Conservation (phyloP, 2,329 filamentous ascomycete genomes). For the Fusarium liriodendri region DNA sequence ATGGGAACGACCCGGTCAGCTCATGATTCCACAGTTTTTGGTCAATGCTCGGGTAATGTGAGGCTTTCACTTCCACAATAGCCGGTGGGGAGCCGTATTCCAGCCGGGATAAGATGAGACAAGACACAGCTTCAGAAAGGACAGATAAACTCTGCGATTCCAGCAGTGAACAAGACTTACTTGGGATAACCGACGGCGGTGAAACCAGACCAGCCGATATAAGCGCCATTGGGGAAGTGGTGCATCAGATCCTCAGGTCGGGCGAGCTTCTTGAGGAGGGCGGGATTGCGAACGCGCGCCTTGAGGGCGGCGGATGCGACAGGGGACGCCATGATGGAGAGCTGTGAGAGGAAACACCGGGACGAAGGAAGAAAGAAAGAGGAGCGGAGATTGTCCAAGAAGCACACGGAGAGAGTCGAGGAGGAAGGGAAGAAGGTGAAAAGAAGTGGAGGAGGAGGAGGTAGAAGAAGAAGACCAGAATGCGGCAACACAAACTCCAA, state of each 20-base stretch:
- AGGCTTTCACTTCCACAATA: conserved; percentile 11
- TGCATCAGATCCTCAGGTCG: conserved; percentile 83
- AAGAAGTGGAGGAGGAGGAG: conserved; percentile 12
- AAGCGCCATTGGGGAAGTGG: conserved; percentile 85
- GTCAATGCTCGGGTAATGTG: conserved; percentile 31
- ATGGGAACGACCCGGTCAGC: conserved; percentile 21
- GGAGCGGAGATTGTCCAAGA: conserved; percentile 35
- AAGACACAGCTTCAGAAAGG: not conserved
- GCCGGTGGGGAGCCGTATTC: conserved; percentile 18
- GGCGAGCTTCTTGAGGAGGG: conserved; percentile 83
- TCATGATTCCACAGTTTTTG: conserved; percentile 1
- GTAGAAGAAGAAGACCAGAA: conserved; percentile 25
- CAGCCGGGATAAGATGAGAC: not conserved
- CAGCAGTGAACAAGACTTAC: conserved; percentile 46
- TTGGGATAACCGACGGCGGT: conserved; percentile 92
- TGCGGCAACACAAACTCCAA: conserved; percentile 21
- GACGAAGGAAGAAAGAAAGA: conserved; percentile 15
- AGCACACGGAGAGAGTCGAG: conserved; percentile 7
- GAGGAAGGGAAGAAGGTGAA: conserved; percentile 14
- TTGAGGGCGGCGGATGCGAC: conserved; percentile 79
- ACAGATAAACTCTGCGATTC: not conserved
- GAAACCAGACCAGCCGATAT: conserved; percentile 92
- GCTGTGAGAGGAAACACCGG: conserved; percentile 16
- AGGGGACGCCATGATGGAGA: conserved; percentile 57
- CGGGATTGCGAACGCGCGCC: conserved; percentile 79